Evolutionary conservation across 257 asterid species (phyloP), one percentile per base, ranked within the genome.

Genomic region (Eustoma russellianum): DNA sequence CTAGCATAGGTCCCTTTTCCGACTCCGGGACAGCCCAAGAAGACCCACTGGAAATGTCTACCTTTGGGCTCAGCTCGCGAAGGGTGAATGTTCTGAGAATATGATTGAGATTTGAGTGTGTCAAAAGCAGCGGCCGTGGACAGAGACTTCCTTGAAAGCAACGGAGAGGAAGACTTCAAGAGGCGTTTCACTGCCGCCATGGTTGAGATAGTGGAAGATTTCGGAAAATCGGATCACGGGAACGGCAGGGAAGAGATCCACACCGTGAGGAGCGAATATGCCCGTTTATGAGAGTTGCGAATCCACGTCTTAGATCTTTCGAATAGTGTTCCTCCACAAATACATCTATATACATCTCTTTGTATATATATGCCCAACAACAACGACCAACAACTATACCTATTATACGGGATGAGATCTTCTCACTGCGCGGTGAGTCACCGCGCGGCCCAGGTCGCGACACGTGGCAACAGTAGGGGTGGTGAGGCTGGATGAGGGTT

Each of bases 1-100:
- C 99, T 92, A 57, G 97, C 97, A 68, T 84, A 88, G 5, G 99
- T 92, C 5, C 99, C 97, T 60, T 88, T 92, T 54, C 99, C 99
- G 8, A 92, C 99, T 52, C 99, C 99, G 1, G 99, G 99, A 65
- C 97, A 82, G 2, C 99, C 95, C 61, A 88, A 67, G 59, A 92
- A 92, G 0, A 88, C 97, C 97, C 97, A 92, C 66, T 92, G 98
- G 46, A 82, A 73, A 57, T 64, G 76, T 61, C 86, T 79, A 50
- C 44, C 77, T 76, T 79, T 85, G 18, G 80, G 88, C 76, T 82
- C 92, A 54, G 60, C 30, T 18, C 69, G 72, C 41, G 75, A 46
- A 40, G 64, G 9, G 73, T 43, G 55, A 44, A 52, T 15, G 19
- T 63, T 52, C 28, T 12, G 55, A 12, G 48, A 33, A 60, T 53